Evolutionary conservation across 2,329 filamentous ascomycete species (phyloP).

Genomic region (Coniella lustricola): DNA sequence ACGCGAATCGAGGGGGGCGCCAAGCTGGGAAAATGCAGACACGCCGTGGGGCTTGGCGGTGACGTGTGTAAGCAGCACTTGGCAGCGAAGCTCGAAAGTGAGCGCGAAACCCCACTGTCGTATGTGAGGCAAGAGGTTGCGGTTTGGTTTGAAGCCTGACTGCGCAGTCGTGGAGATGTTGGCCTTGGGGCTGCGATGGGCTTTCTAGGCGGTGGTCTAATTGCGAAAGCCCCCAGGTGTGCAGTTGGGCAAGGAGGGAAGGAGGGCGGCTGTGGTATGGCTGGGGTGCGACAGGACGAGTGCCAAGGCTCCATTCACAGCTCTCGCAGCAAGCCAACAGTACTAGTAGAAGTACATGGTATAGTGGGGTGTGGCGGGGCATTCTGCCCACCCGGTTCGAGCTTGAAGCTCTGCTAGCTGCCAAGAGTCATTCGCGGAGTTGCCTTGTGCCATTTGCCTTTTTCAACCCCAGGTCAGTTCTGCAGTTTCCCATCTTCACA

Average conservation of each 20-base stretch:
- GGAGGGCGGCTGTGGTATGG: not conserved
- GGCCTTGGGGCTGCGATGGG: too few relatives aligned
- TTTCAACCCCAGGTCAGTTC: too few relatives aligned
- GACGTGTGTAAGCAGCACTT: not conserved
- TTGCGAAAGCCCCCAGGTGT: too few relatives aligned
- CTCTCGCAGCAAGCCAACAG: constrained; percentile 5
- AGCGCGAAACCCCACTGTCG: too few relatives aligned
- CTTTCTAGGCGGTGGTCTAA: not conserved
- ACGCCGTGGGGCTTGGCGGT: too few relatives aligned
- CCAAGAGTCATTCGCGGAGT: not conserved
- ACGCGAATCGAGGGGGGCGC: too few relatives aligned
- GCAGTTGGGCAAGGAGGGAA: not conserved
- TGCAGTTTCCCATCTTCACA: too few relatives aligned
- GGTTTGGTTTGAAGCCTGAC: not conserved
- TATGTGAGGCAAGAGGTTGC: too few relatives aligned
- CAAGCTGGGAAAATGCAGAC: not conserved
- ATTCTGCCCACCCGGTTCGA: constrained; percentile 2
- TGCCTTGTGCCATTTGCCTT: not conserved
- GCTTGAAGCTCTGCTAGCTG: not conserved
- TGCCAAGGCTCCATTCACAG: constrained; percentile 16
- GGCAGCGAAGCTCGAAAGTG: too few relatives aligned
- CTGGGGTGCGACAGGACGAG: constrained; percentile 7
- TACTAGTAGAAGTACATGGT: too few relatives aligned
- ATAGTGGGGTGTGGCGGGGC: constrained; percentile 12
- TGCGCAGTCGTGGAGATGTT: too few relatives aligned